These are phyloP conservation scores for Populus euphratica DNA, from an alignment of 345 rosid genomes.

Conservation along the genomic window DNA sequence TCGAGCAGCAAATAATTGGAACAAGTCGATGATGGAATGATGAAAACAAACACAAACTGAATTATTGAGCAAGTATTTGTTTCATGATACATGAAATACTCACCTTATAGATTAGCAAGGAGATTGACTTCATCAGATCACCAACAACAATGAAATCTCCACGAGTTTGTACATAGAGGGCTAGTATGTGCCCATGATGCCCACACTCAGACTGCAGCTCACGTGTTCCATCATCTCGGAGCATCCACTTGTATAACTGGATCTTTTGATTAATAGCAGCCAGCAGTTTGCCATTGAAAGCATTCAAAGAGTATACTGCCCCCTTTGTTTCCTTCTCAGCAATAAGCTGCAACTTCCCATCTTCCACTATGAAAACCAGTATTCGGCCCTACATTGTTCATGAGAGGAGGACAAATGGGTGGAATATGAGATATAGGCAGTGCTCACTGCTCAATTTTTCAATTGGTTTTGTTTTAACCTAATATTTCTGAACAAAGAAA, in stretches of 20 bases:
- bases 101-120: conserved; percentile 87
- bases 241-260: conserved; percentile 92
- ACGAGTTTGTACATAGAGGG: conserved; percentile 84
- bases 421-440: background rate
- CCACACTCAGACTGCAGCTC: conserved; percentile 91
- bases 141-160: conserved; percentile 96
- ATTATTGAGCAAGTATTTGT: background rate
- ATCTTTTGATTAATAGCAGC: conserved; percentile 92
- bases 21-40: background rate
- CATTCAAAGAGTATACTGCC: conserved; percentile 75
- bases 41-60: background rate
- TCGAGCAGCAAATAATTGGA: too few relatives aligned
- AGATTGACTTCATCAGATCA: conserved; percentile 90
- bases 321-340: conserved; percentile 95
- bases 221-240: conserved; percentile 75
- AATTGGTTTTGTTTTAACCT: too few relatives aligned
- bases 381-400: conserved; percentile 65
- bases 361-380: conserved; percentile 80
- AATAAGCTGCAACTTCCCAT: conserved; percentile 78
- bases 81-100: background rate
- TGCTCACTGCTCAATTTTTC: too few relatives aligned
- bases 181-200: conserved; percentile 87
- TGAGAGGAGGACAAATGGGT: too few relatives aligned
- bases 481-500: background rate
- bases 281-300: conserved; percentile 86